These are phyloP conservation scores for Penicillium rolfsii DNA, from an alignment of 2,329 filamentous ascomycete genomes.

Conservation along the genomic window DNA sequence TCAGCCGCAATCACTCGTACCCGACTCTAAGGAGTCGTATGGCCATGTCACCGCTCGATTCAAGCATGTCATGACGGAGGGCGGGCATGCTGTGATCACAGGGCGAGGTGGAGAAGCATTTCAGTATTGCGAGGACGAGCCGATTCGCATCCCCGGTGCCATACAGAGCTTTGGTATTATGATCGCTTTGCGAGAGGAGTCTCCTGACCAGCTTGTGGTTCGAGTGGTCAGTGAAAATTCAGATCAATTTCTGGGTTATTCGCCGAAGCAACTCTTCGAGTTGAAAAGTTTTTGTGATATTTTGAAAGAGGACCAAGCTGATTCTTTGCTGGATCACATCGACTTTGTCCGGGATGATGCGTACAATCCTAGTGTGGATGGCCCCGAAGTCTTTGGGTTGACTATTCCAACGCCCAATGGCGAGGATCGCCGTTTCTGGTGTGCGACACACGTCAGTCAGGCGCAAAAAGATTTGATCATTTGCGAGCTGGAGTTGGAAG, in stretches of 20 bases:
- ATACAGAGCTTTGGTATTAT: constrained; percentile 80
- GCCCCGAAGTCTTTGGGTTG: constrained; percentile 83
- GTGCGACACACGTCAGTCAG: constrained; percentile 77
- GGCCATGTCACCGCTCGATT: constrained; percentile 71
- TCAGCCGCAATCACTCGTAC: constrained; percentile 1
- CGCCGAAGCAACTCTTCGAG: constrained; percentile 73
- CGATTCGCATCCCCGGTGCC: constrained; percentile 81
- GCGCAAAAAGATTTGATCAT: constrained; percentile 72
- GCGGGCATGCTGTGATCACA: constrained; percentile 80
- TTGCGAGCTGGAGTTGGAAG: constrained; percentile 86
- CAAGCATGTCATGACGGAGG: constrained; percentile 74
- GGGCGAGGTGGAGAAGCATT: constrained; percentile 71
- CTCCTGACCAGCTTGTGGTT: constrained; percentile 68
- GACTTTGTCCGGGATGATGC: constrained; percentile 87
- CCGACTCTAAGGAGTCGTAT: constrained; percentile 40
- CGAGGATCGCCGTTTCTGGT: constrained; percentile 74
- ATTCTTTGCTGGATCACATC: constrained; percentile 81
- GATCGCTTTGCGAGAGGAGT: constrained; percentile 67
- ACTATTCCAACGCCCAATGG: constrained; percentile 65
- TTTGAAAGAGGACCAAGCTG: constrained; percentile 78
- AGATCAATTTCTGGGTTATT: constrained; percentile 72
- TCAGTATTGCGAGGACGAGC: constrained; percentile 86
- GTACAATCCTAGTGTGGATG: constrained; percentile 72
- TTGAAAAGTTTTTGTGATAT: constrained; percentile 80
- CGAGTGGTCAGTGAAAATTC: constrained; percentile 83